phyloP scores from a whole-genome alignment of 768 basidiomycete species.

The Amanita pseudoporphyria region DNA sequence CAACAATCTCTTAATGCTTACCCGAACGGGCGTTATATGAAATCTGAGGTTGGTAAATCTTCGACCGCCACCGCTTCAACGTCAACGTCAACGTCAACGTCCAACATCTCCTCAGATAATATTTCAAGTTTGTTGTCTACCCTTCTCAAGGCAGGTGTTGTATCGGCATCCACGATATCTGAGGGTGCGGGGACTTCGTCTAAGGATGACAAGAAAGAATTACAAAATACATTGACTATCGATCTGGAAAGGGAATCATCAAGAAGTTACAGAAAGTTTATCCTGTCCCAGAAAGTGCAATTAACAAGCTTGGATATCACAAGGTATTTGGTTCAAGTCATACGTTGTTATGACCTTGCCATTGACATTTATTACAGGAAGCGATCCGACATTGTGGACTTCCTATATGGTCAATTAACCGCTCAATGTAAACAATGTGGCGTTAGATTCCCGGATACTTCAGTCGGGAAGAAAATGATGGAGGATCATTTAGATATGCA shows the following conservation, averaged over 20 bases:
- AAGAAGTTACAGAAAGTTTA: slow-evolving; percentile 47
- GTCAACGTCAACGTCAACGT: slow-evolving; percentile 19
- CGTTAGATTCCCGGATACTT: slow-evolving; percentile 70
- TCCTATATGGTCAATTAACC: slow-evolving; percentile 68
- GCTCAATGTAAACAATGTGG: slow-evolving; percentile 93
- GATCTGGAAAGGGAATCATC: slow-evolving; percentile 38
- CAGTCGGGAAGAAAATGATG: slow-evolving; percentile 63
- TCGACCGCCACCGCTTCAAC: slow-evolving; percentile 20
- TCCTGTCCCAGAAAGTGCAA: slow-evolving; percentile 51
- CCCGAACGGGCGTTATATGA: neutral
- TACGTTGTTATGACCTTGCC: neutral
- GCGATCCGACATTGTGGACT: slow-evolving; percentile 48
- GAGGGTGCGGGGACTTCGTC: slow-evolving; percentile 35
- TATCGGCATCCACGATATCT: slow-evolving; percentile 46
- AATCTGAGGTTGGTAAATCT: slow-evolving; percentile 12
- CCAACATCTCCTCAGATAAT: slow-evolving; percentile 26
- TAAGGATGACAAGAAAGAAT: slow-evolving; percentile 26
- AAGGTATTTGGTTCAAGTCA: slow-evolving; percentile 36
- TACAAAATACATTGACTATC: slow-evolving; percentile 16
- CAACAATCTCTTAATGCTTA: neutral
- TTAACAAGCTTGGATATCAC: slow-evolving; percentile 62
- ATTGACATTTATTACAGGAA: slow-evolving; percentile 27
- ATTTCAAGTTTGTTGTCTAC: slow-evolving; percentile 56
- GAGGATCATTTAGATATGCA: slow-evolving; percentile 95
- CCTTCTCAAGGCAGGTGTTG: slow-evolving; percentile 72